Evolutionary conservation across 495 filamentous ascomycete genomes (phyloP).

Genomic region (Penicillium goetzii): DNA sequence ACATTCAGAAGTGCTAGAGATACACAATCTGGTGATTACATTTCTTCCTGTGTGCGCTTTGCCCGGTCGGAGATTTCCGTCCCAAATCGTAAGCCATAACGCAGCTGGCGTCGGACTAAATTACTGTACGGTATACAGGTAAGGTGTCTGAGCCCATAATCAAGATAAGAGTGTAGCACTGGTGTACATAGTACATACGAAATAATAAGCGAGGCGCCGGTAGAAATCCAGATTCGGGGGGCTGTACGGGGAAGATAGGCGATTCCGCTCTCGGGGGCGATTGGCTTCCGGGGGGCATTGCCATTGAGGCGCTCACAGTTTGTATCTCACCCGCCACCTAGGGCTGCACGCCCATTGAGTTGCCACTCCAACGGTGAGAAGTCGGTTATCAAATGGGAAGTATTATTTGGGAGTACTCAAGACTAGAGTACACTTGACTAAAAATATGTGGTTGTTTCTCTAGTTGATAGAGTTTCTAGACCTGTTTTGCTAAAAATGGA

Average conservation of each 20-base stretch:
- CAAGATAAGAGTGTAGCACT: slow-evolving; percentile 1
- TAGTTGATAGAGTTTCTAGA: not conserved
- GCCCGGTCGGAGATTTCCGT: slow-evolving; percentile 5
- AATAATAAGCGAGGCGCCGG: not conserved
- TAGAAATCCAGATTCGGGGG: not conserved
- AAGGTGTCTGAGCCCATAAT: not conserved
- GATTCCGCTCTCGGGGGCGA: not conserved
- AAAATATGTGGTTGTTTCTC: not conserved
- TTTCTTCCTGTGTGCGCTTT: not conserved
- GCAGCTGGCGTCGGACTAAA: slow-evolving; percentile 4
- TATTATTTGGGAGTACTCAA: not conserved
- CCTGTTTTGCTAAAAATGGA: no score
- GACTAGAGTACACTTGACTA: not conserved
- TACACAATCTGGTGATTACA: not conserved
- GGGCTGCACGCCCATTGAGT: no score
- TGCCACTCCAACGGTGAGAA: not conserved
- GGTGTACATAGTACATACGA: not conserved
- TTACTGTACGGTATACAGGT: not conserved
- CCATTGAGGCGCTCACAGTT: not conserved
- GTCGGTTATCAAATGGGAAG: not conserved
- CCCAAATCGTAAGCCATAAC: not conserved
- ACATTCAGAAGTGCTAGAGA: not conserved
- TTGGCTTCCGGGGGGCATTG: not conserved
- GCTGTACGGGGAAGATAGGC: not conserved
- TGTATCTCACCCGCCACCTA: not conserved